Percentiles rank a stretch among this genome's conserved stretches.
These are phyloP conservation scores for Pyrrhoderma lamaoense DNA, from an alignment of 1,284 basidiomycete genomes.

Conservation along the genomic window DNA sequence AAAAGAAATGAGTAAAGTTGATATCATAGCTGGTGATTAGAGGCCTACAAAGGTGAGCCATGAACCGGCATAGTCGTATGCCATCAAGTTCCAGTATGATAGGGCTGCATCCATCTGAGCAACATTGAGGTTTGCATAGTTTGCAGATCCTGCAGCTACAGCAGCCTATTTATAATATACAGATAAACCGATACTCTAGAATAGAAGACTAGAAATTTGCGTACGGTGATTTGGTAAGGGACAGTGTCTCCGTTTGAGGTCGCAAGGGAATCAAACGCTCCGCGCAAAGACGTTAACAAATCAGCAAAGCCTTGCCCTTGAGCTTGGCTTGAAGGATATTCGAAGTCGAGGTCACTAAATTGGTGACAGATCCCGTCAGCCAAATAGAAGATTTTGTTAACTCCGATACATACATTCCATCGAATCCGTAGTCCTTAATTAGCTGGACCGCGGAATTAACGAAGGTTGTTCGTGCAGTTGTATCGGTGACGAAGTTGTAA, in stretches of 20 bases:
- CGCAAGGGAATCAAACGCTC: slow-evolving; percentile 46
- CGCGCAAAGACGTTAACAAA: slow-evolving; percentile 48
- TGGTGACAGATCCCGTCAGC: background rate
- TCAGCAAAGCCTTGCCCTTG: slow-evolving; percentile 54
- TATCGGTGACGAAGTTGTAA: slow-evolving; percentile 53
- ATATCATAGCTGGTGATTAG: background rate
- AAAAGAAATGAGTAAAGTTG: background rate
- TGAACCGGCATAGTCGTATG: slow-evolving; percentile 72
- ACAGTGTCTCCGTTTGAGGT: slow-evolving; percentile 49
- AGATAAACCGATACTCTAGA: background rate
- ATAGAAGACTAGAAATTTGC: slow-evolving; percentile 5
- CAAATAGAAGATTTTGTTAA: background rate
- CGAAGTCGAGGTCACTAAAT: slow-evolving; percentile 61
- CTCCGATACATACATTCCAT: slow-evolving; percentile 58
- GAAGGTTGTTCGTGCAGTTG: slow-evolving; percentile 58
- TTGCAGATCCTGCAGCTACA: slow-evolving; percentile 59
- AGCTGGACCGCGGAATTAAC: slow-evolving; percentile 64
- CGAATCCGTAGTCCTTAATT: slow-evolving; percentile 83
- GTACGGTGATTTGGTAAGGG: slow-evolving; percentile 51
- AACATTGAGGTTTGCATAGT: slow-evolving; percentile 62
- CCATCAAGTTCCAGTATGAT: slow-evolving; percentile 91
- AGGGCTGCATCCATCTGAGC: slow-evolving; percentile 69
- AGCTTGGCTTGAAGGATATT: slow-evolving; percentile 46
- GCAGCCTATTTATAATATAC: slow-evolving; percentile 26
- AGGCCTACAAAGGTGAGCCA: slow-evolving; percentile 46